Conservation (phyloP, 495 filamentous ascomycete genomes). For the Sordaria brevicollis region DNA sequence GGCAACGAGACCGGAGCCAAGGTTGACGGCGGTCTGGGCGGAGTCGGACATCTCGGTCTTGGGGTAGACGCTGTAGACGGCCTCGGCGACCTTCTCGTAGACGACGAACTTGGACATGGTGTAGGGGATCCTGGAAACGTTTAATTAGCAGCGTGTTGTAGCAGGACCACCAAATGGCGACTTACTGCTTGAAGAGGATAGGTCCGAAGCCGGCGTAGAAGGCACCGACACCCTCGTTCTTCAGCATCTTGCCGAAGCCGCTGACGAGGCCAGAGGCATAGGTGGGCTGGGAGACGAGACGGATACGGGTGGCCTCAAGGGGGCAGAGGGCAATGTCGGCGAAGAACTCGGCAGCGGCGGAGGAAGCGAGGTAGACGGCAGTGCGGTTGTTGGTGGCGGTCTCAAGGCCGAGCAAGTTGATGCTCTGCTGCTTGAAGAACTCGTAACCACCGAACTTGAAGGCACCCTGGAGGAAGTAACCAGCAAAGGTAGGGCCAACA, state of each 20-base stretch:
- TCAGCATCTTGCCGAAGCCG: conserved; percentile 78
- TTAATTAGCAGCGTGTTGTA: conserved; percentile 4
- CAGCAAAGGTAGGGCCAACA: conserved; percentile 76
- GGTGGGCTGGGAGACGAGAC: conserved; percentile 83
- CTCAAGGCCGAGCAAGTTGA: conserved; percentile 73
- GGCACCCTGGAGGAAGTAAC: conserved; percentile 90
- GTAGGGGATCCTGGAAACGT: conserved; percentile 71
- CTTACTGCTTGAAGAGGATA: conserved; percentile 93
- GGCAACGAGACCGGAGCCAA: conserved; percentile 89
- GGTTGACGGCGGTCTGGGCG: conserved; percentile 80
- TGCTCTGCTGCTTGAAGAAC: conserved; percentile 88
- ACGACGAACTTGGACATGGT: conserved; percentile 99
- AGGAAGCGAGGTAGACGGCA: conserved; percentile 77
- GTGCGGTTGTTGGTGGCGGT: conserved; percentile 78
- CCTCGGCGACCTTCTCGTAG: conserved; percentile 91
- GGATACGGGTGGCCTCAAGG: conserved; percentile 88
- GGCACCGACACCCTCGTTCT: conserved; percentile 72
- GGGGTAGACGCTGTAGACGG: conserved; percentile 60
- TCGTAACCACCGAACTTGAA: conserved; percentile 96
- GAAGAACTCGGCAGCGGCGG: conserved; percentile 82
- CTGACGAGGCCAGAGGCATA: conserved; percentile 73
- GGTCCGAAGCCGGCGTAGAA: conserved; percentile 95
- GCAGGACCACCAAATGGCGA: conserved; percentile 7
- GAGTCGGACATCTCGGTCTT: conserved; percentile 65
- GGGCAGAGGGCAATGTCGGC: conserved; percentile 91